Evolutionary conservation across 2,329 filamentous ascomycete species (phyloP).

Genomic region (Ilyonectria destructans): DNA sequence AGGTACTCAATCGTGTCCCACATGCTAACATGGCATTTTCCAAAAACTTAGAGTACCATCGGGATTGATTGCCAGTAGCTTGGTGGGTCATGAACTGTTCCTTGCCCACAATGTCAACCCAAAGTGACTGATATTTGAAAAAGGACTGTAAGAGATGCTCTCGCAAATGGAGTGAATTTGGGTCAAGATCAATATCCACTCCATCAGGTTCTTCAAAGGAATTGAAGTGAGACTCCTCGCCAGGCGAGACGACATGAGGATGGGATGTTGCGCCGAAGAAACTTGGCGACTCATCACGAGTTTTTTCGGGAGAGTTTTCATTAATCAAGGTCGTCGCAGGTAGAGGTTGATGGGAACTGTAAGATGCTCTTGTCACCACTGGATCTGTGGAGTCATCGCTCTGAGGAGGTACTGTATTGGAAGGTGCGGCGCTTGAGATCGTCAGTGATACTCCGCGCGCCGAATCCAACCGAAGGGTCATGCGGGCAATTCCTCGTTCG

Average conservation of each 20-base stretch:
- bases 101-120: slow-evolving; percentile 34
- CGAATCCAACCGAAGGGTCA: neutral
- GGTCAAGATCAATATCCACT: slow-evolving; percentile 29
- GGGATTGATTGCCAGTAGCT: neutral
- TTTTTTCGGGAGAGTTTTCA: neutral
- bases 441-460: slow-evolving; percentile 1
- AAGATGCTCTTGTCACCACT: neutral
- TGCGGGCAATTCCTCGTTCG: neutral
- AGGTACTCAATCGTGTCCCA: slow-evolving; percentile 26
- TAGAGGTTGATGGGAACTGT: neutral
- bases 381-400: neutral
- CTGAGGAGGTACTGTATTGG: neutral
- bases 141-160: slow-evolving; percentile 26
- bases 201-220: slow-evolving; percentile 11
- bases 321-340: neutral
- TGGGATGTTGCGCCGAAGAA: slow-evolving; percentile 34
- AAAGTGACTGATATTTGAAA: slow-evolving; percentile 32
- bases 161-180: slow-evolving; percentile 16
- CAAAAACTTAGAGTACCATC: slow-evolving; percentile 32
- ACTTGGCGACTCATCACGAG: slow-evolving; percentile 7
- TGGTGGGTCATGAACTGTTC: slow-evolving; percentile 14
- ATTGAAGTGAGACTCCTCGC: slow-evolving; percentile 4
- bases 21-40: slow-evolving; percentile 33
- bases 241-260: slow-evolving; percentile 26
- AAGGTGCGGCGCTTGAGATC: neutral